A percentile compares a stretch with the other conserved stretches of the same genome.
These are phyloP conservation scores for Colletotrichum falcatum DNA, from an alignment of 2,329 filamentous ascomycete species.

Conservation along the genomic window DNA sequence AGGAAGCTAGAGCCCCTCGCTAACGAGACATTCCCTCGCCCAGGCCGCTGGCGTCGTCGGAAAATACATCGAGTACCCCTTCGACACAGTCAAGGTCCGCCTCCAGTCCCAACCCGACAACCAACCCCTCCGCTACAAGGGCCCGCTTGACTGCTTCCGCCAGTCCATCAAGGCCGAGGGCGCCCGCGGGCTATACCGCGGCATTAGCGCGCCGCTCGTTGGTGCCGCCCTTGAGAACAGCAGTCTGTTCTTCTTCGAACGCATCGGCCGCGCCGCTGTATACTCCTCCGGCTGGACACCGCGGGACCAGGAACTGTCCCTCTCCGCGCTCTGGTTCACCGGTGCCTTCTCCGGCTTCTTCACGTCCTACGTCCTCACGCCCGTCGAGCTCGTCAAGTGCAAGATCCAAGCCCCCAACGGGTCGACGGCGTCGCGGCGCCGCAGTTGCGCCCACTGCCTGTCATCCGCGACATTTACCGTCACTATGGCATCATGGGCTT, in stretches of 20 bases:
- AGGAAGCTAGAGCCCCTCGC: not conserved
- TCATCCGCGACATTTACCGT: conserved; percentile 84
- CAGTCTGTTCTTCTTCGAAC: conserved; percentile 92
- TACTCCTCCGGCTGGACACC: conserved; percentile 64
- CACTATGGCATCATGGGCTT: conserved; percentile 88
- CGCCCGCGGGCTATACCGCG: conserved; percentile 86
- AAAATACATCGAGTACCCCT: conserved; percentile 98
- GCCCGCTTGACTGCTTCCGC: conserved; percentile 92
- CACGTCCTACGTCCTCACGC: conserved; percentile 91
- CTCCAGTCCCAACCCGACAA: conserved; percentile 94
- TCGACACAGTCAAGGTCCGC: conserved; percentile 98
- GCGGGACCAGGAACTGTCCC: conserved; percentile 72
- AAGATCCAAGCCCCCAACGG: conserved; percentile 85
- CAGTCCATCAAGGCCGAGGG: conserved; percentile 86
- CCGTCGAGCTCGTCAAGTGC: conserved; percentile 97
- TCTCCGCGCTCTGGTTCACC: conserved; percentile 81
- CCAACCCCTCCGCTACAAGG: conserved; percentile 83
- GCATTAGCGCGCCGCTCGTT: conserved; percentile 89
- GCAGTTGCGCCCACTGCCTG: conserved; percentile 72
- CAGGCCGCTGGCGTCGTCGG: conserved; percentile 87
- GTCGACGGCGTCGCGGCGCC: conserved; percentile 56
- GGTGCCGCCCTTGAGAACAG: conserved; percentile 94
- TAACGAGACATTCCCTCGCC: conserved; percentile 14
- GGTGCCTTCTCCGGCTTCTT: conserved; percentile 90
- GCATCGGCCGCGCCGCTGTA: conserved; percentile 75